These are phyloP conservation scores for Paecilomyces niveus DNA, from an alignment of 2,329 filamentous ascomycete genomes.

Conservation along the genomic window DNA sequence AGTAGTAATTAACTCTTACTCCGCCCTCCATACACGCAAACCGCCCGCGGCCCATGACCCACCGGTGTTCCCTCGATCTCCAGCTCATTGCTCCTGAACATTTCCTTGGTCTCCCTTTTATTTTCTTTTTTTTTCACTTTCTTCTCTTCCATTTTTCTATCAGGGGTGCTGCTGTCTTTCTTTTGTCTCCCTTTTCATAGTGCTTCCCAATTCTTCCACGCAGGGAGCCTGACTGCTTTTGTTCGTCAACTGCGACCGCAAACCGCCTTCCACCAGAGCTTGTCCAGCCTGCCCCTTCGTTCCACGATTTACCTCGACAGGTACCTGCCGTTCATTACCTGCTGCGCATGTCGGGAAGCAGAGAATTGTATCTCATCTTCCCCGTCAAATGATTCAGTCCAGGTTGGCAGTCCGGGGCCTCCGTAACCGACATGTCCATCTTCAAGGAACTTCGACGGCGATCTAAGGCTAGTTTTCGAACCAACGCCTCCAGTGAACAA, in stretches of 20 bases:
- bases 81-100: constrained; percentile 2
- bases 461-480: constrained; percentile 67
- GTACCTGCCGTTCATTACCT: constrained; percentile 3
- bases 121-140: constrained; percentile 1
- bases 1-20: too few relatives aligned
- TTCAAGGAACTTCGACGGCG: constrained; percentile 70
- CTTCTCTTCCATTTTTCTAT: constrained; percentile 2
- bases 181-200: constrained; percentile 9
- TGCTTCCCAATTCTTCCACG: constrained; percentile 5
- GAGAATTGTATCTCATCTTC: background rate
- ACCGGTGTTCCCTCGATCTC: background rate
- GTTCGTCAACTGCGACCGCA: constrained; percentile 23
- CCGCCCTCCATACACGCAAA: too few relatives aligned
- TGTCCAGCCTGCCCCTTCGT: background rate
- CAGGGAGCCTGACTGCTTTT: constrained; percentile 10
- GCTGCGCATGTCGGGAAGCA: background rate
- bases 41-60: background rate
- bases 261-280: constrained; percentile 17
- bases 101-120: constrained; percentile 5
- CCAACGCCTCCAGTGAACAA: constrained; percentile 39
- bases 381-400: background rate
- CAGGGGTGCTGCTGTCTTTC: background rate
- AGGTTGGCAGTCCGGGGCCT: background rate
- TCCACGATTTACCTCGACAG: background rate
- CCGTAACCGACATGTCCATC: constrained; percentile 46